Percentiles rank a stretch among this genome's conserved stretches.
phyloP scores from a whole-genome alignment of 2,329 filamentous ascomycete genomes.

The Akanthomyces uredinophilus region DNA sequence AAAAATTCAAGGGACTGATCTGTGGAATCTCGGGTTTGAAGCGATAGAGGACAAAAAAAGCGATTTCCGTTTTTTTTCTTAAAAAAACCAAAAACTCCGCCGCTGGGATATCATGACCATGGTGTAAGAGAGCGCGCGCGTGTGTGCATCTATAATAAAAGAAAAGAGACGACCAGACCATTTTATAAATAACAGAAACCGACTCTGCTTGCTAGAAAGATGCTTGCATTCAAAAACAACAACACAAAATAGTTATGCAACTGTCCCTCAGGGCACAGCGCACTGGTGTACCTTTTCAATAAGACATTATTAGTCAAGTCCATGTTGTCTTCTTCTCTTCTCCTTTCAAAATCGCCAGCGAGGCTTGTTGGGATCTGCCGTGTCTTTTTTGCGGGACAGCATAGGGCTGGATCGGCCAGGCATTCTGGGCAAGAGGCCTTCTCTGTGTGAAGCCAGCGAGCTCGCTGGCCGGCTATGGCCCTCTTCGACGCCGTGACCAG shows the following conservation, averaged over 20 bases:
- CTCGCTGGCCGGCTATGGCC: conserved; percentile 46
- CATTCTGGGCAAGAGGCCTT: conserved; percentile 48
- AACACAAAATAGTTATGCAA: neutral
- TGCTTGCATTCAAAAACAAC: neutral
- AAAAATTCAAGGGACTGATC: neutral
- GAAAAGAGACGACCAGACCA: neutral
- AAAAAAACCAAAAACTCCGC: conserved; percentile 2
- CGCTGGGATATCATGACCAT: conserved; percentile 14
- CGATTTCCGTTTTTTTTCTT: neutral
- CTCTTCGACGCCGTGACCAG: conserved; percentile 27
- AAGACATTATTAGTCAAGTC: neutral
- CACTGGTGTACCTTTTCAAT: neutral
- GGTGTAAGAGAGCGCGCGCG: neutral
- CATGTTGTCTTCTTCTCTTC: neutral
- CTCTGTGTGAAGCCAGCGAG: conserved; percentile 47
- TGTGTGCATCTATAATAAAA: conserved; percentile 9
- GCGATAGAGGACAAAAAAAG: neutral
- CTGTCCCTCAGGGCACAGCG: neutral
- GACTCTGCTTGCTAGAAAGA: neutral
- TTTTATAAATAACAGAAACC: neutral
- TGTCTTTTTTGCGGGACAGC: conserved; percentile 35
- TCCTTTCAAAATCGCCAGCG: conserved; percentile 41
- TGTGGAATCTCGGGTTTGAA: too few relatives aligned
- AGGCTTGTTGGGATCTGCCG: conserved; percentile 38
- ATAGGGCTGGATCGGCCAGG: conserved; percentile 9